A percentile compares a stretch with the other conserved stretches of the same genome.
Conservation (phyloP, 2,329 filamentous ascomycete species). For the Stachybotrys chlorohalonatus region DNA sequence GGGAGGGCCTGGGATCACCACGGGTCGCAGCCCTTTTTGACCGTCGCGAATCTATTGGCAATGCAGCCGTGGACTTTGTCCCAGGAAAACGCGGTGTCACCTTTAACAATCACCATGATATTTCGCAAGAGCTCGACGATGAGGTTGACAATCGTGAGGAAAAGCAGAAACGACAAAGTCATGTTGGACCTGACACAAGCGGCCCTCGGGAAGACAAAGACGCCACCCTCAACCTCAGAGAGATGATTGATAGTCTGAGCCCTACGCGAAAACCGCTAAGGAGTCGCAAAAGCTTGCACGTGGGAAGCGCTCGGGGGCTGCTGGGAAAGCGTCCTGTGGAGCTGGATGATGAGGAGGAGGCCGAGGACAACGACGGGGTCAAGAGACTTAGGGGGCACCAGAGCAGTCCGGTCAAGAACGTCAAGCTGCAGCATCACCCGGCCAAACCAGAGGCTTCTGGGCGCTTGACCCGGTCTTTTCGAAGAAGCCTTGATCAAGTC, state of each 20-base stretch:
- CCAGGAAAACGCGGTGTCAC: slow-evolving; percentile 43
- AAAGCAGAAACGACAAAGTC: slow-evolving; percentile 29
- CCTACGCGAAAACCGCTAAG: slow-evolving; percentile 61
- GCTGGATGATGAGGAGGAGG: slow-evolving; percentile 56
- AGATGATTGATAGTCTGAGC: slow-evolving; percentile 70
- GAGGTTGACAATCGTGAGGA: slow-evolving; percentile 22
- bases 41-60: slow-evolving; percentile 61
- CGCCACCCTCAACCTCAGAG: slow-evolving; percentile 57
- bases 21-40: slow-evolving; percentile 63
- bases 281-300: slow-evolving; percentile 66
- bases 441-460: slow-evolving; percentile 58
- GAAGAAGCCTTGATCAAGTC: slow-evolving; percentile 35
- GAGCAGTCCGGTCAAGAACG: slow-evolving; percentile 67
- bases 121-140: slow-evolving; percentile 54
- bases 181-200: slow-evolving; percentile 48
- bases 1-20: slow-evolving; percentile 65
- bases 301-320: slow-evolving; percentile 64
- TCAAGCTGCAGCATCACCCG: slow-evolving; percentile 60
- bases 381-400: slow-evolving; percentile 66
- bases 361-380: slow-evolving; percentile 48
- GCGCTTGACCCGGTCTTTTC: slow-evolving; percentile 40
- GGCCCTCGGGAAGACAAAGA: slow-evolving; percentile 44
- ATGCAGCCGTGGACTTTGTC: slow-evolving; percentile 54
- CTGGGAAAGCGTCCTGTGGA: slow-evolving; percentile 67
- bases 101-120: slow-evolving; percentile 55